A percentile compares a stretch with the other conserved stretches of the same genome.
Evolutionary conservation across 176 grass and related monocot genomes (phyloP).

Genomic region (Zizania latifolia): DNA sequence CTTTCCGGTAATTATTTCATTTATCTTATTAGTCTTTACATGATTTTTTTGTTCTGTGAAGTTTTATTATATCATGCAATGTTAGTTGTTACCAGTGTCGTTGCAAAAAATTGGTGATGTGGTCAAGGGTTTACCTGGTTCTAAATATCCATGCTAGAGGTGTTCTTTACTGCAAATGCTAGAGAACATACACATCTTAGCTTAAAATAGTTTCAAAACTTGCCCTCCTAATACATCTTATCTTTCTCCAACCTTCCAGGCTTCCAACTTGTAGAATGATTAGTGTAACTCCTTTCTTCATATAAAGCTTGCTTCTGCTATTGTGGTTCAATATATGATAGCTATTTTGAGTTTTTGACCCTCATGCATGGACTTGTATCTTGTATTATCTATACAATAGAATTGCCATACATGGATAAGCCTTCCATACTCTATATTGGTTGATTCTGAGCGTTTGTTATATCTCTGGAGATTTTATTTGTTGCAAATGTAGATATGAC

Average conservation of each 20-base stretch:
- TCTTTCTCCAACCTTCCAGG: background rate
- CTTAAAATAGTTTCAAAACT: background rate
- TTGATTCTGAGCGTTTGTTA: background rate
- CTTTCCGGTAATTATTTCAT: constrained; percentile 75
- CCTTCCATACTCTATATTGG: background rate
- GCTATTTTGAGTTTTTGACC: background rate
- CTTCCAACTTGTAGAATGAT: background rate
- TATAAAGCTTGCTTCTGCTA: background rate
- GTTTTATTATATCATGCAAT: background rate
- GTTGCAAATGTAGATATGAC: background rate
- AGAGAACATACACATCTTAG: background rate
- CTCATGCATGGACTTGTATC: background rate
- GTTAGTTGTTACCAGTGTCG: background rate
- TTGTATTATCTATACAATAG: background rate
- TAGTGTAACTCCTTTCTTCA: background rate
- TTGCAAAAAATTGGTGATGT: background rate
- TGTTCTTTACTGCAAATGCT: background rate
- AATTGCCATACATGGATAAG: background rate
- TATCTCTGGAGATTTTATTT: constrained; percentile 6
- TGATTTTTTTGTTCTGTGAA: background rate
- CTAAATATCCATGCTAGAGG: background rate
- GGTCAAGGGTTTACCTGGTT: background rate
- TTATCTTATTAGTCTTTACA: constrained; percentile 6
- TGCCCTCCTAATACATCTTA: background rate
- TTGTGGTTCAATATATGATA: background rate